Base-by-base conservation (phyloP, 345 rosid genomes). In the Luvunga scandens region DNA sequence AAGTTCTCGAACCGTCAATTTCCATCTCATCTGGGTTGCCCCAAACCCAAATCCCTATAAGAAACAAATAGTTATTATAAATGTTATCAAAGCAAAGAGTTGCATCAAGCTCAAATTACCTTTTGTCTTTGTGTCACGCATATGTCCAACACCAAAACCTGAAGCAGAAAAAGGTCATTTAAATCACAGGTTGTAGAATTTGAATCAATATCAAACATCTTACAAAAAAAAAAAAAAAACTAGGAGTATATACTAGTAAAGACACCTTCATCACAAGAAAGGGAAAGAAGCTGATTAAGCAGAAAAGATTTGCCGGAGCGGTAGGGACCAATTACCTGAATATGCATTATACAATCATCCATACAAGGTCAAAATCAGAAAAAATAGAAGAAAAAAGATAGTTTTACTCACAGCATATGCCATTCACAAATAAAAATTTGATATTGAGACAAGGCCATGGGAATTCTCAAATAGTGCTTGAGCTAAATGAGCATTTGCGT, bases 141-240 rank as follows among this genome's bases (percentile, higher is more conserved):
- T 94, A 85, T 96, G 99, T 48, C 99, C 99, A 83, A 96, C 99
- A 73, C 99, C 99, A 89, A 96, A 96, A 62, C 99, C 99, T 96
- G 90, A 66, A 39, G 78, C 22, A 39, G 18, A 34, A 25, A 70
- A 71, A n/a, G 48, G 61, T 33, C 69, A 69, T 53, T 64, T 55
- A 30, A 72, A 34, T 10, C 69, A 75, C 31, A 72, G 38, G 78
- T 71, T 7, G 57, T 34, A 27, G 64, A 78, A 75, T 65, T 28
- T 77, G 79, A 75, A 79, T 74, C 45, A 60, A 75, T 34, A 61
- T 50, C 68, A 69, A 75, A 34, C 50, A 48, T 62, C 69, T 65
- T 39, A 25, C 50, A n/a, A n/a, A n/a, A n/a, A n/a, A 36, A 36
- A 36, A 16, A 36, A 56, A 62, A 73, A 2, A 33, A 78, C n/a